Conservation (phyloP, 495 filamentous ascomycete species). For the Talaromyces ruber region DNA sequence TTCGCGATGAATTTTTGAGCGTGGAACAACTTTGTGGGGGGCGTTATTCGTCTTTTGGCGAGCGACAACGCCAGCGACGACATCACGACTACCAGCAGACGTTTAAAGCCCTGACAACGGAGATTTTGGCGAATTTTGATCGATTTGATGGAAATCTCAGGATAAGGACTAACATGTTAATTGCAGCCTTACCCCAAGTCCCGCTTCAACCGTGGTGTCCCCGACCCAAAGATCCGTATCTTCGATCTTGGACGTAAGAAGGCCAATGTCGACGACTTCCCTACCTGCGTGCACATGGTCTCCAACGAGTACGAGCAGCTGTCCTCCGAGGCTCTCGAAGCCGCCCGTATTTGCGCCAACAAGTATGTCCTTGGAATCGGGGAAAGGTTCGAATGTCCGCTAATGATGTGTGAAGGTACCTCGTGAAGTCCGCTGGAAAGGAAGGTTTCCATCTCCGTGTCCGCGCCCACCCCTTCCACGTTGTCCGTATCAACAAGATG, state of each 20-base stretch:
- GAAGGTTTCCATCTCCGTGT: constrained; percentile 98
- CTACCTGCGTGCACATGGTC: constrained; percentile 93
- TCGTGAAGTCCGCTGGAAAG: constrained; percentile 95
- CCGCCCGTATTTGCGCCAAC: constrained; percentile 98
- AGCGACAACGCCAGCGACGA: not conserved
- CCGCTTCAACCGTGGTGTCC: constrained; percentile 99
- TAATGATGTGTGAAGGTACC: constrained; percentile 49
- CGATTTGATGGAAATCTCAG: not conserved
- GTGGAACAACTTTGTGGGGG: constrained; percentile 26
- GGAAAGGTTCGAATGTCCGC: not conserved
- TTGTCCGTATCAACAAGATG: constrained; percentile 99
- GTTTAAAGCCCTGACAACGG: not conserved
- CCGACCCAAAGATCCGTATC: constrained; percentile 98
- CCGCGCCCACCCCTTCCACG: constrained; percentile 98
- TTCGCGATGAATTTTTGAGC: constrained; percentile 21
- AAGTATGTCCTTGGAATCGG: constrained; percentile 73
- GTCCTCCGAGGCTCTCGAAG: constrained; percentile 96
- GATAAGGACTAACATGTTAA: constrained; percentile 16
- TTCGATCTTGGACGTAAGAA: constrained; percentile 99
- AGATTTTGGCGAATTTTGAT: not conserved
- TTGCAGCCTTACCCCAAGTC: constrained; percentile 94
- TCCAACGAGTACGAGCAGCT: constrained; percentile 99
- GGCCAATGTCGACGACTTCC: constrained; percentile 97
- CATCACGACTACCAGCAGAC: not conserved
- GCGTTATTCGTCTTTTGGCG: not conserved